Evolutionary conservation across 2,329 filamentous ascomycete genomes (phyloP).

Genomic region (Tricladium varicosporioides): DNA sequence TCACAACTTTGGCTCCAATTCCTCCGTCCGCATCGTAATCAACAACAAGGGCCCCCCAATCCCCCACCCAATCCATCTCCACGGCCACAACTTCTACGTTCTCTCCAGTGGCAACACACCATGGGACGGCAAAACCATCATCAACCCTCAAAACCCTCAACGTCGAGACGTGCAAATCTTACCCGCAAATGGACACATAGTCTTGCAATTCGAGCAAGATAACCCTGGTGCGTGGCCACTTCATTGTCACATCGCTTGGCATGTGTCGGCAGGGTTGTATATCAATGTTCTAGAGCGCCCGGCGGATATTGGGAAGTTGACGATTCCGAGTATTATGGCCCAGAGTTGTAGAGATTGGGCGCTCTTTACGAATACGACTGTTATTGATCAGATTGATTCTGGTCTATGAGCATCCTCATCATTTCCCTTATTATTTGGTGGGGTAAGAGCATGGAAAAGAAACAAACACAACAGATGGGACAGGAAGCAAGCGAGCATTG

Average conservation of each 20-base stretch:
- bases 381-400: constrained; percentile 34
- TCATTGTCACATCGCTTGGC: constrained; percentile 51
- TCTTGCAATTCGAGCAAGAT: constrained; percentile 45
- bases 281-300: constrained; percentile 37
- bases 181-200: constrained; percentile 39
- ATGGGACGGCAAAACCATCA: constrained; percentile 28
- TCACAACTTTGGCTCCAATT: constrained; percentile 51
- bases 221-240: constrained; percentile 53
- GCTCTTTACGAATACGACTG: constrained; percentile 25
- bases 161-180: constrained; percentile 50
- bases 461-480: too few relatives aligned
- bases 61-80: constrained; percentile 62
- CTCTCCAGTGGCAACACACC: constrained; percentile 47
- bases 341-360: constrained; percentile 55
- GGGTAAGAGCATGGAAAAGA: too few relatives aligned
- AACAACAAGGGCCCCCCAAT: constrained; percentile 42
- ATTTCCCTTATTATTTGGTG: not conserved
- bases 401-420: constrained; percentile 5
- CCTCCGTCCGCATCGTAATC: constrained; percentile 52
- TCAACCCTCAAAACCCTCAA: constrained; percentile 47
- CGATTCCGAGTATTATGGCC: constrained; percentile 49
- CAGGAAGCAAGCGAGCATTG: too few relatives aligned
- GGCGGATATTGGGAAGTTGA: constrained; percentile 39
- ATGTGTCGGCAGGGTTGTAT: constrained; percentile 41
- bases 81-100: constrained; percentile 65